Evolutionary conservation across 257 asterid species (phyloP).

Genomic region (Fraxinus anomala): DNA sequence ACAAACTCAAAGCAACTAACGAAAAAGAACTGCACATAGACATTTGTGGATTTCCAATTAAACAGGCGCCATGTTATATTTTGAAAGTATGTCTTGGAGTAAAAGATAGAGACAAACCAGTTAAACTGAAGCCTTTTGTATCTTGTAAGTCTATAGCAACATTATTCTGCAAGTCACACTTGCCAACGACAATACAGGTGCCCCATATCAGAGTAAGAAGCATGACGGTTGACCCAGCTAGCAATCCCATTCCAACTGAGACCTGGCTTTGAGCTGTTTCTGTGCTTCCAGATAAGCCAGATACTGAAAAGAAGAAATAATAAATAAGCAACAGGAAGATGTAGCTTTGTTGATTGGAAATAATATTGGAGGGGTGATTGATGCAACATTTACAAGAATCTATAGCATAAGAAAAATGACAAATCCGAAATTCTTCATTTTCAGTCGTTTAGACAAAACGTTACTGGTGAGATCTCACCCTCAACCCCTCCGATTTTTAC

Average conservation of each 20-base stretch:
- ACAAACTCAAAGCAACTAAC: neutral
- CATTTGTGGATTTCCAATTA: neutral
- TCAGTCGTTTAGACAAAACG: neutral
- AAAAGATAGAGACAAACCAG: slow-evolving; percentile 52
- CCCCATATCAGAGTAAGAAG: slow-evolving; percentile 95
- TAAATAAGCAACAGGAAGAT: neutral
- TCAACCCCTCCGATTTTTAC: neutral
- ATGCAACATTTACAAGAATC: neutral
- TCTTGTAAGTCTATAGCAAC: slow-evolving; percentile 58
- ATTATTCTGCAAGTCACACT: slow-evolving; percentile 61
- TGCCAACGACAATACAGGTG: slow-evolving; percentile 76
- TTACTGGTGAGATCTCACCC: neutral
- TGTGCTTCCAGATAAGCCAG: slow-evolving; percentile 76
- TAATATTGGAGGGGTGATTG: neutral
- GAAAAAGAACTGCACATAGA: neutral
- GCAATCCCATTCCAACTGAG: slow-evolving; percentile 88
- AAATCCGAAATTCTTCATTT: neutral
- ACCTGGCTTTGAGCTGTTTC: slow-evolving; percentile 94
- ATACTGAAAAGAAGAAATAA: slow-evolving; percentile 49
- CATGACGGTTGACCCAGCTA: slow-evolving; percentile 97
- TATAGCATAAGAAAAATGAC: neutral
- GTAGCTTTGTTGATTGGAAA: neutral
- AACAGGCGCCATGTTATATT: neutral
- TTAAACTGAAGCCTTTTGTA: slow-evolving; percentile 62
- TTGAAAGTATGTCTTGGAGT: slow-evolving; percentile 4